Evolutionary conservation across 1,284 basidiomycete genomes (phyloP), one percentile per base, ranked within the genome.

Genomic region (Microbotryum scabiosae): DNA sequence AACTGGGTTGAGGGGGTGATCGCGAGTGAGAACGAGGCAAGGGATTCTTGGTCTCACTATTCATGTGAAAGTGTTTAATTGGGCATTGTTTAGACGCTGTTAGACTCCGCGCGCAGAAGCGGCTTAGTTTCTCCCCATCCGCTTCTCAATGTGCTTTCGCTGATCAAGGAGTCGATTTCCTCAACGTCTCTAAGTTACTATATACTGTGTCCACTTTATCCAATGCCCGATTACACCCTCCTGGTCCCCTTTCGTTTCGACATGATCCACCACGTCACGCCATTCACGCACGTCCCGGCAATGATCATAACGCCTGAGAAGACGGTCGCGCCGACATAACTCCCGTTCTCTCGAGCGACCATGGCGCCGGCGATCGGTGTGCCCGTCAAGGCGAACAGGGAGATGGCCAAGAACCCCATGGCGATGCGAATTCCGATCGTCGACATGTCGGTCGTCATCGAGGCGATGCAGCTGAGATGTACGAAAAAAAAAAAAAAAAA

Each of bases 351-450:
- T 8, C 47, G 47, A 14, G 67, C 56, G 14, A 76, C 61, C 26
- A 76, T 63, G 0, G 74, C 74, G n/a, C 75, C 75, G 1, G 70
- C 69, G 60, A 75, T 74, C 0, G 74, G 74, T 2, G 74, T 73
- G 0, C 74, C 74, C 23, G 70, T 68, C 10, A 76, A 63, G 1
- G 69, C 72, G 1, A 70, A 66, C n/a, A 74, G 21, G 0, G 70
- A 71, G 10, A 70, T 62, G 30, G 69, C 47, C 14, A 74, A 57
- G 63, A 72, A 71, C 20, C 63, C 63, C 41, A 65, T 69, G 23
- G 66, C 63, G n/a, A 72, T 62, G 0, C 67, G 58, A 44, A 64
- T 60, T 0, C 67, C 67, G 14, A 68, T 44, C 26, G 62, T 30
- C 26, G 46, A 54, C 65, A 68, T 68, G 41, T 63, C 51, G 25